These are phyloP conservation scores for Sclerotinia spermophila DNA, from an alignment of 2,329 filamentous ascomycete species.

Conservation along the genomic window DNA sequence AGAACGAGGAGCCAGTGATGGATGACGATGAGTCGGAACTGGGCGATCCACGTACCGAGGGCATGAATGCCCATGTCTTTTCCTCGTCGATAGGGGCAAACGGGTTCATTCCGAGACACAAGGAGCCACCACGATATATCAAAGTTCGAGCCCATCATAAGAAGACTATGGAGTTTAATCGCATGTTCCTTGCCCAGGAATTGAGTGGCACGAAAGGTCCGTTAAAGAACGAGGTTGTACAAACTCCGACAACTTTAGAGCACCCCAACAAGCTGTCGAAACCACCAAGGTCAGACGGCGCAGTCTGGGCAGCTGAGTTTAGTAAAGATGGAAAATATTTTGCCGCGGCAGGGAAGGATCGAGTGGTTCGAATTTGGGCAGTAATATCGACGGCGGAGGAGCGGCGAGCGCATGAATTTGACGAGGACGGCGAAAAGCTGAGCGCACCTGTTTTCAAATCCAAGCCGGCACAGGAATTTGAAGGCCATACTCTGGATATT, in stretches of 20 bases:
- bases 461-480: conserved; percentile 74
- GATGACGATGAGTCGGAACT: conserved; percentile 66
- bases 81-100: conserved; percentile 65
- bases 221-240: conserved; percentile 34
- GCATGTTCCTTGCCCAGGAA: conserved; percentile 88
- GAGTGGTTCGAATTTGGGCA: conserved; percentile 80
- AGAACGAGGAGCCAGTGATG: conserved; percentile 56
- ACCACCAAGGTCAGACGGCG: conserved; percentile 45
- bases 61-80: conserved; percentile 79
- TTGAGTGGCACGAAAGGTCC: conserved; percentile 57
- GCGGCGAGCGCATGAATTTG: conserved; percentile 66
- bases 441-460: conserved; percentile 87
- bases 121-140: conserved; percentile 87
- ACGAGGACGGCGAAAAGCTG: conserved; percentile 64
- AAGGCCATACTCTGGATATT: conserved; percentile 79
- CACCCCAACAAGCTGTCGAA: conserved; percentile 29
- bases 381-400: conserved; percentile 82
- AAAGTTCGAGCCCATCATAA: conserved; percentile 79
- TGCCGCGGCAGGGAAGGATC: conserved; percentile 88
- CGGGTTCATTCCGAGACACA: conserved; percentile 81
- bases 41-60: conserved; percentile 66
- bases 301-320: conserved; percentile 90
- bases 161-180: conserved; percentile 76
- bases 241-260: conserved; percentile 28
- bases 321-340: conserved; percentile 88